A percentile compares a stretch with the other conserved stretches of the same genome.
phyloP scores from a whole-genome alignment of 768 basidiomycete species.

The Kwoniella dejecticola region DNA sequence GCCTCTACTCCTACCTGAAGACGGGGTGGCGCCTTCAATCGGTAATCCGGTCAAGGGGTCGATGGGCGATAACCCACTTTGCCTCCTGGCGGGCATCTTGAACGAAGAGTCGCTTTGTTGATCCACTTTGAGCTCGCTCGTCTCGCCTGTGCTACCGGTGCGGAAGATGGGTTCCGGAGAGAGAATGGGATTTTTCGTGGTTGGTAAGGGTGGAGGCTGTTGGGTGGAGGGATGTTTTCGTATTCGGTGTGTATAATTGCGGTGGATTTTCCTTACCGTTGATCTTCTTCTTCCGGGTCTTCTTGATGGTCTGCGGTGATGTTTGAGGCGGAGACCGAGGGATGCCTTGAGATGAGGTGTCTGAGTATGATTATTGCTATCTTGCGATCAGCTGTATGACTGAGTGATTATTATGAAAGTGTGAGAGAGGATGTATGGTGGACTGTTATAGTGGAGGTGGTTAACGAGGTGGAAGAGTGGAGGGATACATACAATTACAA shows the following conservation, averaged over 20 bases:
- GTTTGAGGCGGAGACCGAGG: too few species aligned
- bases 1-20: conserved; percentile 25
- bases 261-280: too few species aligned
- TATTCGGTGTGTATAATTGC: too few species aligned
- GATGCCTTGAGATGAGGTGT: too few species aligned
- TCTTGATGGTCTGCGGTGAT: too few species aligned
- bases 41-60: conserved; percentile 13
- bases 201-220: conserved; percentile 22
- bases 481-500: neutral
- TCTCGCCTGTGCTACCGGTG: neutral
- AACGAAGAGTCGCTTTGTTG: neutral
- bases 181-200: neutral
- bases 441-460: conserved; percentile 15
- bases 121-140: neutral
- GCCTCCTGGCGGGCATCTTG: conserved; percentile 24
- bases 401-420: neutral
- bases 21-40: conserved; percentile 11
- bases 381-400: neutral
- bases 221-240: neutral
- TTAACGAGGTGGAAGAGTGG: neutral
- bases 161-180: neutral
- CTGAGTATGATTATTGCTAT: conserved; percentile 1
- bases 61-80: conserved; percentile 17
- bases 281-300: too few species aligned
- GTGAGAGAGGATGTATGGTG: conserved; percentile 1